Evolutionary conservation across 108 stramenopile genomes (phyloP).

Genomic region (Skeletonema marinoi): DNA sequence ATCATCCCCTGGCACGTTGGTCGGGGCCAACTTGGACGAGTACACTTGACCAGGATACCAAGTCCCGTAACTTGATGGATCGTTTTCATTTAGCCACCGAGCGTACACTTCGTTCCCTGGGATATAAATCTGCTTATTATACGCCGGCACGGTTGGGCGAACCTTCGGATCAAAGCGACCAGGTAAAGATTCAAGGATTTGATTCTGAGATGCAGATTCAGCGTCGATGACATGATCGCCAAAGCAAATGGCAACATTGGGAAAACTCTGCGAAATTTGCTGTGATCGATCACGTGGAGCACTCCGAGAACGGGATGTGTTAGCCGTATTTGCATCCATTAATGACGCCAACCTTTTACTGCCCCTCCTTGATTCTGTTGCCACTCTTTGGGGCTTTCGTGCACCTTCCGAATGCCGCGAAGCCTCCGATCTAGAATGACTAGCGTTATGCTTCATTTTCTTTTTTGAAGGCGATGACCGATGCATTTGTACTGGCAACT

Average conservation of each 20-base stretch:
- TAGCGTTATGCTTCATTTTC: not conserved
- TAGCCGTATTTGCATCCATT: not conserved
- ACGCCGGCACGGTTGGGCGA: constrained; percentile 17
- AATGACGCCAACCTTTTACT: not conserved
- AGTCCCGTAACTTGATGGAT: constrained; percentile 41
- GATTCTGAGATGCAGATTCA: constrained; percentile 14
- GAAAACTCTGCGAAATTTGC: not conserved
- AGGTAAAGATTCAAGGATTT: constrained; percentile 2
- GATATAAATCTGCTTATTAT: constrained; percentile 39
- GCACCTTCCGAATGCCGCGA: not conserved
- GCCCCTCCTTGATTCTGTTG: not conserved
- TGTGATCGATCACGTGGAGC: not conserved
- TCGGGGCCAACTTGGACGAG: constrained; percentile 33
- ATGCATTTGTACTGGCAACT: not conserved
- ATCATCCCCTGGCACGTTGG: not conserved
- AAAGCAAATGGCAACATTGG: constrained; percentile 38
- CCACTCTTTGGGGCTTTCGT: not conserved
- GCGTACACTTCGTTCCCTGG: constrained; percentile 49
- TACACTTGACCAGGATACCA: constrained; percentile 48
- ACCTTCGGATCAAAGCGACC: constrained; percentile 16
- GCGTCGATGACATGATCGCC: constrained; percentile 36
- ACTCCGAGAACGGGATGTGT: not conserved
- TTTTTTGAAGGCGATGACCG: not conserved
- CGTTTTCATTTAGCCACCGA: constrained; percentile 46
- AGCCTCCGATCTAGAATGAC: not conserved